Evolutionary conservation across 2,329 filamentous ascomycete species (phyloP).

Genomic region (Ascochyta koolunga): DNA sequence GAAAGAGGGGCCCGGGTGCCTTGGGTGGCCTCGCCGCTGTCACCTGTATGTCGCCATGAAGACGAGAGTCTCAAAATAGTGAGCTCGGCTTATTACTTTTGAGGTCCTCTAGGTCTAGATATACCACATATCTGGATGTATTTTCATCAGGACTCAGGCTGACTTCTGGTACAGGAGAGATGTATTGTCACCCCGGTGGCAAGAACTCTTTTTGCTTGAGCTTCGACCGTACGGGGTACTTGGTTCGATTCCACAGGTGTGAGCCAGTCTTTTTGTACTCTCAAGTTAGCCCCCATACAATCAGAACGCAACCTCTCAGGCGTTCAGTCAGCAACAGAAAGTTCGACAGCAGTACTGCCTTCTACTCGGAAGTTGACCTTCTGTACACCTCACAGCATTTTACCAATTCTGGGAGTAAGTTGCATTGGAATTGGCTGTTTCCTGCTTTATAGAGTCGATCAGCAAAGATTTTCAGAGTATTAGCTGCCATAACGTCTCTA

Average conservation of each 20-base stretch:
- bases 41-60: too few species aligned
- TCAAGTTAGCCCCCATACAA: too few species aligned
- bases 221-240: neutral
- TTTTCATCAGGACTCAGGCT: neutral
- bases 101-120: neutral
- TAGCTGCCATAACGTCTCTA: too few species aligned
- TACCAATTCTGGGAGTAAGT: too few species aligned
- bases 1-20: neutral
- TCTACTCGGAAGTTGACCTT: too few species aligned
- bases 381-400: too few species aligned
- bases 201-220: neutral
- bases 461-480: too few species aligned
- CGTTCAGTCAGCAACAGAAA: too few species aligned
- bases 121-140: neutral
- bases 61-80: neutral
- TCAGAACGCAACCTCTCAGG: too few species aligned
- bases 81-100: neutral
- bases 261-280: neutral
- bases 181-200: neutral
- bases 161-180: neutral
- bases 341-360: too few species aligned
- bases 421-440: too few species aligned
- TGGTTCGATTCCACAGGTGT: neutral
- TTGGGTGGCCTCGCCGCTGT: neutral
- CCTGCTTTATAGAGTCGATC: too few species aligned